Evolutionary conservation across 768 basidiomycete genomes (phyloP).

Genomic region (Boletellus ananiceps): DNA sequence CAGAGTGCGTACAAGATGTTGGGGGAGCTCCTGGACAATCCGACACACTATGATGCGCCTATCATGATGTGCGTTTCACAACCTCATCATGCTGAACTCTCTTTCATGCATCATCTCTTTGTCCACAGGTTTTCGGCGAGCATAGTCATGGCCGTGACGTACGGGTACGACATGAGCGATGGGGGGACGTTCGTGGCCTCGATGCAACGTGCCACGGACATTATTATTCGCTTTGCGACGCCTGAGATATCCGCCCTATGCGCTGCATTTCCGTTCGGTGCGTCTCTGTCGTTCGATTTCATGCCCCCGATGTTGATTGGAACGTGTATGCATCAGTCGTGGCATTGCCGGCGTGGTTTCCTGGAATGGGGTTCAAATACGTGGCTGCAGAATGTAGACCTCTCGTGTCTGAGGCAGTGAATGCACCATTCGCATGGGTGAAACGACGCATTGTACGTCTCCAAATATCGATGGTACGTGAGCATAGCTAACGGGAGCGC

Average conservation of each 20-base stretch:
- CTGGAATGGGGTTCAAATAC: conserved; percentile 21
- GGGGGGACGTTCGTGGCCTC: conserved; percentile 5
- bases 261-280: neutral
- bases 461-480: neutral
- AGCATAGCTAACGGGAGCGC: neutral
- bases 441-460: conserved; percentile 6
- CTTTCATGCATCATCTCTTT: no score
- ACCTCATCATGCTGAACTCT: no score
- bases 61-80: conserved; percentile 8
- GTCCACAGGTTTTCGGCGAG: conserved; percentile 3
- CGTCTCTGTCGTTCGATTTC: neutral
- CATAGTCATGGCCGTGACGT: conserved; percentile 16
- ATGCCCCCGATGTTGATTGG: no score
- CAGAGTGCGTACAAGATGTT: conserved; percentile 12
- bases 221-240: neutral
- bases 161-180: conserved; percentile 9
- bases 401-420: neutral
- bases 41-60: conserved; percentile 2
- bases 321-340: no score
- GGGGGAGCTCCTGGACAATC: conserved; percentile 3
- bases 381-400: conserved; percentile 8
- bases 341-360: conserved; percentile 19
- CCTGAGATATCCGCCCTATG: conserved; percentile 3
- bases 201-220: conserved; percentile 8
- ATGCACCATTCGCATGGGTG: conserved; percentile 12